Conservation (phyloP, 345 rosid species). For the Iberis pinnata region DNA sequence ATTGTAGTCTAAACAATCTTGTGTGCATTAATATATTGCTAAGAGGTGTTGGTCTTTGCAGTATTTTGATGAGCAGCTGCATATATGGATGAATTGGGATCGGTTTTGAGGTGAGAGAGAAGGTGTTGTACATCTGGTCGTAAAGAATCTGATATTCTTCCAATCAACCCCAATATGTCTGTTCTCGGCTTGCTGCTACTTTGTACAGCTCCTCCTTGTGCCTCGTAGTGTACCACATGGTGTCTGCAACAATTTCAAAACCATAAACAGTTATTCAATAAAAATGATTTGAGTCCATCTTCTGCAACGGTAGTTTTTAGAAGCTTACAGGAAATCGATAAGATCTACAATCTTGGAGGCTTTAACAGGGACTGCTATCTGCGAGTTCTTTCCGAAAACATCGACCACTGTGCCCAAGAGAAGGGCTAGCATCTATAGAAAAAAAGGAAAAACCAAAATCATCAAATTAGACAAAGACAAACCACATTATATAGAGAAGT, state of each 20-base stretch:
- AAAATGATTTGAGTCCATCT: background rate
- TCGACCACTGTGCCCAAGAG: conserved; percentile 65
- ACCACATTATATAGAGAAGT: background rate
- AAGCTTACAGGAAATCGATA: conserved; percentile 77
- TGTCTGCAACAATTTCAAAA: conserved; percentile 42
- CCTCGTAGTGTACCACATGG: conserved; percentile 88
- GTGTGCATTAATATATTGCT: background rate
- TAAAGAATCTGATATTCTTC: conserved; percentile 61
- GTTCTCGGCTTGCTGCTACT: conserved; percentile 75
- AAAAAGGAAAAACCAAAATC: conserved; percentile 13
- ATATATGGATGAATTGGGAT: conserved; percentile 59
- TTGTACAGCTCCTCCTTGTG: conserved; percentile 92
- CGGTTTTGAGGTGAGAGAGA: conserved; percentile 78
- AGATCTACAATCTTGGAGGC: conserved; percentile 85
- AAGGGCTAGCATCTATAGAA: conserved; percentile 52
- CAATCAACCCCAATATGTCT: conserved; percentile 59
- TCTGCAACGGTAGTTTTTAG: background rate
- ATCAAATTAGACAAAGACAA: conserved; percentile 1
- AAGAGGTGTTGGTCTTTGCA: conserved; percentile 28
- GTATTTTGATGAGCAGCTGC: conserved; percentile 86
- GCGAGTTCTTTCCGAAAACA: conserved; percentile 69
- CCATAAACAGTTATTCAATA: background rate
- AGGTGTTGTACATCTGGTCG: conserved; percentile 81
- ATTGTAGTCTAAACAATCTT: no score
- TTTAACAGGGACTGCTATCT: conserved; percentile 46